Evolutionary conservation across 768 basidiomycete species (phyloP).

Genomic region (Tricholoma hemisulphureum): DNA sequence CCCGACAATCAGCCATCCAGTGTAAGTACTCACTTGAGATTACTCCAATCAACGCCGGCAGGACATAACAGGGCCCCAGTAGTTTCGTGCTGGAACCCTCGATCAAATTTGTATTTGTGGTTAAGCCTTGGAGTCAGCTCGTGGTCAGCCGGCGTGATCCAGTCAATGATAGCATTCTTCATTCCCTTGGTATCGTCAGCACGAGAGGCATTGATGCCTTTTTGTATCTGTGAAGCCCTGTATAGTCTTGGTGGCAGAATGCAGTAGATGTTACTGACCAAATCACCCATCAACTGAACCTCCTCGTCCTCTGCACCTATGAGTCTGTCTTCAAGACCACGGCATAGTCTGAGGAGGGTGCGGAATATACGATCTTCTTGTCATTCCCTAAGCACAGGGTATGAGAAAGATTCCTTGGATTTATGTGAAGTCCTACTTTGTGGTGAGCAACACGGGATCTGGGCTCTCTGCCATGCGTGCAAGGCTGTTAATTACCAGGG

Average conservation of each 20-base stretch:
- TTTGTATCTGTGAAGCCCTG: background rate
- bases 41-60: background rate
- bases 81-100: no score
- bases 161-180: background rate
- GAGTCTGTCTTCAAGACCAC: background rate
- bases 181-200: constrained; percentile 1
- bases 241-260: no score
- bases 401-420: no score
- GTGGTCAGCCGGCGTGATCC: background rate
- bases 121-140: background rate
- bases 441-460: no score
- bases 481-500: no score
- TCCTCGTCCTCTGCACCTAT: background rate
- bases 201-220: background rate
- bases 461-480: background rate
- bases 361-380: background rate
- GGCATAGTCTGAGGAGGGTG: background rate
- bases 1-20: no score
- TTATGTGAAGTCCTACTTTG: no score
- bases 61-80: no score
- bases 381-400: background rate
- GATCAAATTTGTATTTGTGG: no score
- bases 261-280: background rate
- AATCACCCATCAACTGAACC: background rate
- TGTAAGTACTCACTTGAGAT: background rate